A percentile compares a stretch with the other conserved stretches of the same genome.
phyloP scores from a whole-genome alignment of 2,329 filamentous ascomycete species.

The Fusarium nanum region DNA sequence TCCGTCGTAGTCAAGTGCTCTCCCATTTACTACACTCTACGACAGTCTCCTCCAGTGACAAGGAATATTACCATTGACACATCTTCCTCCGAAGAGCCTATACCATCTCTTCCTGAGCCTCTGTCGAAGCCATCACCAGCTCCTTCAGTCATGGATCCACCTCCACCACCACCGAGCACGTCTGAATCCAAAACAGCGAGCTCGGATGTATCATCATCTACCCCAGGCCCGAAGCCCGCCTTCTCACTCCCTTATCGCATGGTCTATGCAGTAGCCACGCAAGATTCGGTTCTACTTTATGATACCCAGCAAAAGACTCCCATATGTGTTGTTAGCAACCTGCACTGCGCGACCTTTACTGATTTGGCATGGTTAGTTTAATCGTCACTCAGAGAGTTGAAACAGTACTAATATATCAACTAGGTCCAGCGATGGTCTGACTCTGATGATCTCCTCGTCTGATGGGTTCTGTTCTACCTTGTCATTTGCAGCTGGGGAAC shows the following conservation, averaged over 20 bases:
- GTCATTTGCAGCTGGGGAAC: constrained; percentile 83
- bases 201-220: constrained; percentile 59
- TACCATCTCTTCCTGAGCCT: constrained; percentile 86
- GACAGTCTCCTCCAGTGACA: constrained; percentile 74
- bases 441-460: constrained; percentile 92
- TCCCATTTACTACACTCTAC: constrained; percentile 85
- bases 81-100: constrained; percentile 84
- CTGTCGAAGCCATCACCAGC: constrained; percentile 70
- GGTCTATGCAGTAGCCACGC: constrained; percentile 95
- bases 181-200: constrained; percentile 64
- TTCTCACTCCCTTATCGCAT: constrained; percentile 93
- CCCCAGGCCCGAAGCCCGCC: constrained; percentile 72
- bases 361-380: constrained; percentile 86
- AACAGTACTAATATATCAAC: constrained; percentile 46
- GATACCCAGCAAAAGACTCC: constrained; percentile 97
- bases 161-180: constrained; percentile 68
- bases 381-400: not conserved
- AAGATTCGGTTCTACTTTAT: constrained; percentile 93
- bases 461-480: constrained; percentile 97
- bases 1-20: constrained; percentile 97
- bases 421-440: constrained; percentile 64
- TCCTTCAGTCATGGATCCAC: constrained; percentile 82
- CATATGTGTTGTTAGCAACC: constrained; percentile 92
- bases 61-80: constrained; percentile 96
- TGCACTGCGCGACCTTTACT: constrained; percentile 97